These are phyloP conservation scores for Komagataella pastoris DNA, from an alignment of 805 yeast species.

Conservation along the genomic window DNA sequence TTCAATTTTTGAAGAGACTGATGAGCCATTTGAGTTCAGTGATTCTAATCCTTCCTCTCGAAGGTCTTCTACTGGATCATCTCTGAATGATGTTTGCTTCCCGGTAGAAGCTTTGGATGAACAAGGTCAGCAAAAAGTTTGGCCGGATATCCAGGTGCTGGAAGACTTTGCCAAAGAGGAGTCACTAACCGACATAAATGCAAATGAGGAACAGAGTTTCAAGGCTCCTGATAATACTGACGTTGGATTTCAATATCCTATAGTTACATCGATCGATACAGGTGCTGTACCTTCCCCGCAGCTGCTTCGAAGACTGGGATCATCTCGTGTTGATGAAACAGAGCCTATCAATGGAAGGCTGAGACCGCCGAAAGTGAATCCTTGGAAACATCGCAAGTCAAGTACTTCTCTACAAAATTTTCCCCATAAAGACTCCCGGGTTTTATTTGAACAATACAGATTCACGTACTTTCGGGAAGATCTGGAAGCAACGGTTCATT, in stretches of 20 bases:
- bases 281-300: conserved; percentile 13
- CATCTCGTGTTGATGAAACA: conserved; percentile 35
- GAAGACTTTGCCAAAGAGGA: conserved; percentile 73
- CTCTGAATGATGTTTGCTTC: conserved; percentile 86
- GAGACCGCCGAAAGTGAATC: conserved; percentile 63
- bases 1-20: neutral
- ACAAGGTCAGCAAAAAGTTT: conserved; percentile 23
- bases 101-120: conserved; percentile 48
- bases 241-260: conserved; percentile 26
- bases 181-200: conserved; percentile 15
- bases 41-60: conserved; percentile 52
- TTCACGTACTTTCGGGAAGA: conserved; percentile 91
- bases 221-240: conserved; percentile 7
- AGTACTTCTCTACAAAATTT: conserved; percentile 1
- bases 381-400: conserved; percentile 42
- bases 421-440: conserved; percentile 3
- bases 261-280: conserved; percentile 16
- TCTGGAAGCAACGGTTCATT: conserved; percentile 76
- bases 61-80: conserved; percentile 50
- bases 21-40: neutral
- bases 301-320: conserved; percentile 2
- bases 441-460: conserved; percentile 39
- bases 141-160: conserved; percentile 79
- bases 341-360: conserved; percentile 48
- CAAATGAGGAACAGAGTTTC: conserved; percentile 13